Conservation (phyloP, 345 rosid genomes). For the Brassica cretica region DNA sequence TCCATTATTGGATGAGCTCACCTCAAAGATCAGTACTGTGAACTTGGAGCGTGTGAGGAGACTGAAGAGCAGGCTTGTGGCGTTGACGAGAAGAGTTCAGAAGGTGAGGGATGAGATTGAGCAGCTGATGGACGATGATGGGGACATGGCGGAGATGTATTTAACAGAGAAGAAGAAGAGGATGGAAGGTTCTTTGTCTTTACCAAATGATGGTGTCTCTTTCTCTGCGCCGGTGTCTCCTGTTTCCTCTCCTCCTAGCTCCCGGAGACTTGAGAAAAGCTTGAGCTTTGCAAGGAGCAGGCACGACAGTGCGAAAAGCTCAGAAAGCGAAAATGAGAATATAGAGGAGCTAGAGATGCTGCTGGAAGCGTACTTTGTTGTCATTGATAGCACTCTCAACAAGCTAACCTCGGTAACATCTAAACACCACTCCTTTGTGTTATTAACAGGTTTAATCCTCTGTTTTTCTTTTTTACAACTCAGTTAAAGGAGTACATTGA, state of each 20-base stretch:
- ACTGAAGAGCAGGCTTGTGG: constrained; percentile 95
- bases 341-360: constrained; percentile 97
- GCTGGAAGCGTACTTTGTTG: constrained; percentile 98
- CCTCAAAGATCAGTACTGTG: constrained; percentile 93
- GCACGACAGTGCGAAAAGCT: constrained; percentile 84
- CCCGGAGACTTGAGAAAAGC: constrained; percentile 85
- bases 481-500: constrained; percentile 99
- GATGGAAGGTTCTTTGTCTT: constrained; percentile 72
- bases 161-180: constrained; percentile 93
- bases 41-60: constrained; percentile 95
- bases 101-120: constrained; percentile 99
- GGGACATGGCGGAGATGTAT: constrained; percentile 99
- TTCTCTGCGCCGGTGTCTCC: constrained; percentile 95
- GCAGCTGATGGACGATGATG: constrained; percentile 99
- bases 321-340: constrained; percentile 68
- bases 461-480: constrained; percentile 17
- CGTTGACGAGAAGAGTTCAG: constrained; percentile 93
- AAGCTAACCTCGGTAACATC: constrained; percentile 86
- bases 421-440: not conserved
- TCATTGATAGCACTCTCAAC: constrained; percentile 95
- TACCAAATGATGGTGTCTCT: constrained; percentile 68
- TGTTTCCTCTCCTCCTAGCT: constrained; percentile 73
- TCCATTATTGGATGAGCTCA: constrained; percentile 92
- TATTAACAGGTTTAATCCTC: not conserved
- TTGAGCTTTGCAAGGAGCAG: constrained; percentile 87